phyloP scores from a whole-genome alignment of 2,329 filamentous ascomycete species.

The Aspergillus jensenii region DNA sequence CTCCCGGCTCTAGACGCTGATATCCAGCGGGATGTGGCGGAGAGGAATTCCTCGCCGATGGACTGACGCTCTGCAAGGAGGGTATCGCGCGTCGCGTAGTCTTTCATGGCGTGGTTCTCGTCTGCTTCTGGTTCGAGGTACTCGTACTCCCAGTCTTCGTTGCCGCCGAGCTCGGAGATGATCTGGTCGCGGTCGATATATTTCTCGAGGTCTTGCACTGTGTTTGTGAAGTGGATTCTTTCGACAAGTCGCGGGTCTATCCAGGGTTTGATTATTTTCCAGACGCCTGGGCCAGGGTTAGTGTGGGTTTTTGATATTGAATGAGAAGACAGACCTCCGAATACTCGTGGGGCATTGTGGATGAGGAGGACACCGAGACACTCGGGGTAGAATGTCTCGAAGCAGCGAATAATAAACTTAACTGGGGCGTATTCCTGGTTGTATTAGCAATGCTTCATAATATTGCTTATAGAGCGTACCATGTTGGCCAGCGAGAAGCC shows the following conservation, averaged over 20 bases:
- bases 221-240: slow-evolving; percentile 89
- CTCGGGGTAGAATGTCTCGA: slow-evolving; percentile 95
- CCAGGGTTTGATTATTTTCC: slow-evolving; percentile 92
- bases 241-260: slow-evolving; percentile 88
- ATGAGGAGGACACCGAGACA: slow-evolving; percentile 82
- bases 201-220: slow-evolving; percentile 68
- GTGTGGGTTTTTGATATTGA: neutral
- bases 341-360: slow-evolving; percentile 88
- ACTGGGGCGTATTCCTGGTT: slow-evolving; percentile 79
- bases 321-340: slow-evolving; percentile 64
- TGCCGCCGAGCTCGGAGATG: slow-evolving; percentile 75
- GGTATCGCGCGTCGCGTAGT: slow-evolving; percentile 60
- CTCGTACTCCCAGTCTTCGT: slow-evolving; percentile 76
- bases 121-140: slow-evolving; percentile 74
- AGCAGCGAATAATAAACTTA: slow-evolving; percentile 98
- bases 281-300: slow-evolving; percentile 61
- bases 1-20: slow-evolving; percentile 45
- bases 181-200: slow-evolving; percentile 71
- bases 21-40: slow-evolving; percentile 73
- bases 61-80: slow-evolving; percentile 62
- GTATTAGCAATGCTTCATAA: slow-evolving; percentile 17
- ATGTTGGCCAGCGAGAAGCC: slow-evolving; percentile 90
- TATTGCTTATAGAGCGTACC: slow-evolving; percentile 46
- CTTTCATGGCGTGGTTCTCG: slow-evolving; percentile 73
- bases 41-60: slow-evolving; percentile 71